These are phyloP conservation scores for Aspergillus homomorphus DNA, from an alignment of 495 filamentous ascomycete species.

Conservation along the genomic window DNA sequence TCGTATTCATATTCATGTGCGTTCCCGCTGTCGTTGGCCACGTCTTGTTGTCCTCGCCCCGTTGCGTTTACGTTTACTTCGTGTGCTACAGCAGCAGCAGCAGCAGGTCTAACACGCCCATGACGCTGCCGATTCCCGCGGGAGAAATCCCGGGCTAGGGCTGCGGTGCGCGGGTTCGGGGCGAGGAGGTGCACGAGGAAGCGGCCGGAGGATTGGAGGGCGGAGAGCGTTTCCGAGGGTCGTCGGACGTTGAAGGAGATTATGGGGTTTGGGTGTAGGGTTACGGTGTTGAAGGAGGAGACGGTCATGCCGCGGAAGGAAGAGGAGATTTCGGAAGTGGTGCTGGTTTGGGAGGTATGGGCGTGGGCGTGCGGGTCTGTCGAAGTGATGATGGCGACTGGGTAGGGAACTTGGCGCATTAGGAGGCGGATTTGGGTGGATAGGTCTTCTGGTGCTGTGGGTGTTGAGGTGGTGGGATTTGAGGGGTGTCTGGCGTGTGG, in stretches of 20 bases:
- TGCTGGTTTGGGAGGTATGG: slow-evolving; percentile 3
- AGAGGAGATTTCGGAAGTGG: background rate
- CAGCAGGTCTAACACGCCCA: too few species aligned
- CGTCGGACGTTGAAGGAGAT: slow-evolving; percentile 76
- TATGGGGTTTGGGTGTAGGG: slow-evolving; percentile 61
- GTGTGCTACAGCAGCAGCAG: too few species aligned
- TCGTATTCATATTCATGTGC: too few species aligned
- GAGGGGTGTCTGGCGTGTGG: slow-evolving; percentile 7
- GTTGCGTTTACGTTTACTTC: too few species aligned
- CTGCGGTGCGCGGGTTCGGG: slow-evolving; percentile 27
- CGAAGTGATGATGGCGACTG: slow-evolving; percentile 69
- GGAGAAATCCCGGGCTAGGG: slow-evolving; percentile 45
- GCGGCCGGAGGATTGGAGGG: slow-evolving; percentile 47
- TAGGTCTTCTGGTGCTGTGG: slow-evolving; percentile 6
- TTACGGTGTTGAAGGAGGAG: slow-evolving; percentile 78
- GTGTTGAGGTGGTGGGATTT: background rate
- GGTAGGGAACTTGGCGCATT: slow-evolving; percentile 69
- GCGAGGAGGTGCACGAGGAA: slow-evolving; percentile 47
- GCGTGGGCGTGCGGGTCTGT: slow-evolving; percentile 26
- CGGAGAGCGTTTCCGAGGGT: slow-evolving; percentile 68
- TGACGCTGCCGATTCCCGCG: slow-evolving; percentile 35
- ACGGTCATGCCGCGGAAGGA: slow-evolving; percentile 66
- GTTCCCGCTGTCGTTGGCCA: too few species aligned
- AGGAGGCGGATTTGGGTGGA: slow-evolving; percentile 51
- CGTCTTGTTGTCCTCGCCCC: too few species aligned